Base-by-base conservation (phyloP, 208 protist genomes). In the Leishmania tropica region DNA sequence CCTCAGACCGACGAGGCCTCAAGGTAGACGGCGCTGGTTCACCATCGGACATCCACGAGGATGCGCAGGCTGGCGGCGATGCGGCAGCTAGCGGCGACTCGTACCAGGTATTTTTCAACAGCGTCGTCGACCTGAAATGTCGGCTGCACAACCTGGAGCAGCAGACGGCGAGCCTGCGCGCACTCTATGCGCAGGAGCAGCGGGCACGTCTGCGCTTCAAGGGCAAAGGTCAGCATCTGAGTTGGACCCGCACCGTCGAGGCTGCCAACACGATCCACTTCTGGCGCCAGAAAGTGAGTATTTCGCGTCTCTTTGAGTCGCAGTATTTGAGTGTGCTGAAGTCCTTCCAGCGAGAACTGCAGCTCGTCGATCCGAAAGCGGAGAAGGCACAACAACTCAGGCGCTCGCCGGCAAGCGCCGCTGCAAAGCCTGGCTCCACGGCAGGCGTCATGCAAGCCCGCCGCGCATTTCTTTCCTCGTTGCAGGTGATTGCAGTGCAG, bases 211-310 rank as follows among this genome's bases (percentile, higher is more conserved):
- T 82, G 28, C 76, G 58, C 19, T 81, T 62, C 15, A 81, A 79
- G 35, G 37, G 72, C 35, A 85, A 75, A 37, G 82, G 82, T 2
- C 76, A 85, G 64, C 77, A 81, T 60, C 77, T 85, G 17, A 76
- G 70, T n/a, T 85, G 82, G 82, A 85, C 82, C 5, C 82, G 82
- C 65, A 85, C 82, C 54, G 72, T 85, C 28, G 51, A 85, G 62
- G 82, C 82, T 10, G 82, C 71, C 70, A 85, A 85, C 82, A 85
- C 82, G 21, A 81, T 85, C 48, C 77, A 85, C 28, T 85, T 85
- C 54, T 85, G 82, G 82, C 82, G 82, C 4, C 62, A 78, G 64
- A 85, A 85, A 75, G 82, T 81, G 11, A 77, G 28, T 15, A 21
- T 67, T 11, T 67, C 81, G 76, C 82, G 82, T 28, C 35, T 47